Conservation (phyloP, 805 yeast species). For the Metahyphopichia silvanorum region DNA sequence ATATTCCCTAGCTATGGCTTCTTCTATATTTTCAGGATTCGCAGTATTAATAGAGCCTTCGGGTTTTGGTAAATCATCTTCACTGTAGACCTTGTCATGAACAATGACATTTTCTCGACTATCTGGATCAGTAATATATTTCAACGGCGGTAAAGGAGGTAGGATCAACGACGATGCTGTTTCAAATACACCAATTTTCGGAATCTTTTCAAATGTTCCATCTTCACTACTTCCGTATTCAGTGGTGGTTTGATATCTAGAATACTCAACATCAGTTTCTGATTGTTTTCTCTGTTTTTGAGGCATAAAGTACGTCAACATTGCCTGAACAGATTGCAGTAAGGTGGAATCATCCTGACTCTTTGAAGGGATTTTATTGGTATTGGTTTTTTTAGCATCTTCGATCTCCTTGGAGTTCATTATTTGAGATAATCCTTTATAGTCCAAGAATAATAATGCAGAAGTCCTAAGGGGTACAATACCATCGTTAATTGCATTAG, state of each 20-base stretch:
- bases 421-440: conserved; percentile 52
- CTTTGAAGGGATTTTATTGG: conserved; percentile 15
- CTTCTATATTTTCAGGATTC: conserved; percentile 50
- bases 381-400: conserved; percentile 9
- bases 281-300: conserved; percentile 27
- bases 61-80: conserved; percentile 58
- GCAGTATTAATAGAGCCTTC: conserved; percentile 1
- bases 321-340: conserved; percentile 31
- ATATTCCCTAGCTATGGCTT: conserved; percentile 84
- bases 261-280: conserved; percentile 8
- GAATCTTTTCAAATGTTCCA: conserved; percentile 30
- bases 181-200: conserved; percentile 72
- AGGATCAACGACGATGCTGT: conserved; percentile 74
- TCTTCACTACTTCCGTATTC: conserved; percentile 12
- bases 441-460: conserved; percentile 79
- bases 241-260: conserved; percentile 13
- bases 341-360: conserved; percentile 12
- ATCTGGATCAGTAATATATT: conserved; percentile 65
- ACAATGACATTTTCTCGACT: conserved; percentile 64
- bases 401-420: conserved; percentile 12
- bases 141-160: conserved; percentile 75
- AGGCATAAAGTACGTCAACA: conserved; percentile 40
- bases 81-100: conserved; percentile 77
- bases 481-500: conserved; percentile 90
- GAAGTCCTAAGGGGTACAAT: conserved; percentile 93